Percentiles rank a stretch among this genome's conserved stretches.
Evolutionary conservation across 352 stramenopile genomes (phyloP).

Genomic region (Globisporangium lucens): DNA sequence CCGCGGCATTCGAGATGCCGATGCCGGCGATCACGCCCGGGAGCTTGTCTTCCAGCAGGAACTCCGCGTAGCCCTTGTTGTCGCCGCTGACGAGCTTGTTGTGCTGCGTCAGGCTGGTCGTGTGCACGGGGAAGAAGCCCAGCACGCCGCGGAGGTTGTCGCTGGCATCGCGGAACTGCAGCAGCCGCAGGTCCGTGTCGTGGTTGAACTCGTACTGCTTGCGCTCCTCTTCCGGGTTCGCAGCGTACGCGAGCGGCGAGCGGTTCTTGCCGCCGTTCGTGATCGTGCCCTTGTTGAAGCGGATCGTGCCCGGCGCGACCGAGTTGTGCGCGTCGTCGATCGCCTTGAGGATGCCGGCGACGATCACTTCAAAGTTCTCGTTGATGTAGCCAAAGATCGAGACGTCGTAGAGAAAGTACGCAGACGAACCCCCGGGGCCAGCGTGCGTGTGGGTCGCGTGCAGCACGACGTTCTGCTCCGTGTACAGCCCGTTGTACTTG

Average conservation of each 20-base stretch:
- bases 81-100: slow-evolving; percentile 77
- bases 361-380: slow-evolving; percentile 64
- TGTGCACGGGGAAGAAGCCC: slow-evolving; percentile 73
- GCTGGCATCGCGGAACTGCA: slow-evolving; percentile 41
- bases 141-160: slow-evolving; percentile 46
- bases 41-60: slow-evolving; percentile 33
- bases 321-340: slow-evolving; percentile 57
- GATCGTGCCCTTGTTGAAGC: slow-evolving; percentile 28
- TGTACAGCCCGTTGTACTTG: slow-evolving; percentile 42
- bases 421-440: slow-evolving; percentile 61
- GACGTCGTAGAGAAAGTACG: slow-evolving; percentile 72
- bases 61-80: slow-evolving; percentile 72
- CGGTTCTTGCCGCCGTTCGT: slow-evolving; percentile 57
- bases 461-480: slow-evolving; percentile 62
- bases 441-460: slow-evolving; percentile 83
- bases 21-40: slow-evolving; percentile 26
- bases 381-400: slow-evolving; percentile 37
- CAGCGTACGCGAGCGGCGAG: slow-evolving; percentile 57
- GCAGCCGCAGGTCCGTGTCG: slow-evolving; percentile 66
- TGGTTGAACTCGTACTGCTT: slow-evolving; percentile 47
- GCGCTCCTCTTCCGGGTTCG: slow-evolving; percentile 61
- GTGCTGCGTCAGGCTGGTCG: slow-evolving; percentile 68
- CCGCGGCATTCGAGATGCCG: slow-evolving; percentile 38
- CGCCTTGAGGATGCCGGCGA: slow-evolving; percentile 57
- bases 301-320: slow-evolving; percentile 39